Conservation (phyloP, 2,329 filamentous ascomycete species). For the Fusarium sp. region DNA sequence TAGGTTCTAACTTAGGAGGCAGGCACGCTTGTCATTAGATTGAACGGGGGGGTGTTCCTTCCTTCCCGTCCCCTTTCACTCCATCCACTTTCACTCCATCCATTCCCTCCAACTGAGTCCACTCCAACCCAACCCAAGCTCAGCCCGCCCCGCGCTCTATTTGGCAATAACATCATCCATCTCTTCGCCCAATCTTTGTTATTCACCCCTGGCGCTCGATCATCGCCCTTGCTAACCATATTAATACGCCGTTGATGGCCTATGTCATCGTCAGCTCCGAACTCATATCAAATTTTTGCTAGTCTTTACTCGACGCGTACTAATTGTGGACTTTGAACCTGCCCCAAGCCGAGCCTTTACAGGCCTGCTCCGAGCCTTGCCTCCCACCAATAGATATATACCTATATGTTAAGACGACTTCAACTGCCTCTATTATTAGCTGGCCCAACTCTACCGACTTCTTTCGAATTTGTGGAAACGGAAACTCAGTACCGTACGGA, state of each 20-base stretch:
- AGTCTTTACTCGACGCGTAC: conserved; percentile 16
- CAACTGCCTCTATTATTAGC: conserved; percentile 27
- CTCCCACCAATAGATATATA: conserved; percentile 13
- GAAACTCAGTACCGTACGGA: conserved; percentile 11
- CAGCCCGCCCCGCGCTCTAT: conserved; percentile 39
- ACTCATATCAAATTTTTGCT: conserved; percentile 14
- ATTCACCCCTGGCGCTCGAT: conserved; percentile 30
- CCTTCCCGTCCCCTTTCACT: conserved; percentile 28
- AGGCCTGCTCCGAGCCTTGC: conserved; percentile 5
- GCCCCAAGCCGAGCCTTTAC: conserved; percentile 5
- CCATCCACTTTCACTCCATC: conserved; percentile 12
- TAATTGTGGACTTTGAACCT: conserved; percentile 6
- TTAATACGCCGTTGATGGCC: conserved; percentile 18
- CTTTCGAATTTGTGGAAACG: conserved; percentile 26
- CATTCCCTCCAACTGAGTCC: conserved; percentile 19
- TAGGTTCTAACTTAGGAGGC: not conserved
- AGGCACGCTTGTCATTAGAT: conserved; percentile 16
- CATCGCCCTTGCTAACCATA: conserved; percentile 29
- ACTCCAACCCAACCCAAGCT: conserved; percentile 25
- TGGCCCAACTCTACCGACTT: conserved; percentile 2
- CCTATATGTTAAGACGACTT: conserved; percentile 12
- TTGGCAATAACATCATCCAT: conserved; percentile 45
- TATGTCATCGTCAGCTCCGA: conserved; percentile 23
- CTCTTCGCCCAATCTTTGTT: conserved; percentile 34
- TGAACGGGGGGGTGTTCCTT: conserved; percentile 31